phyloP scores from a whole-genome alignment of 2,329 filamentous ascomycete species.

The Ceratocystiopsis brevicomis region DNA sequence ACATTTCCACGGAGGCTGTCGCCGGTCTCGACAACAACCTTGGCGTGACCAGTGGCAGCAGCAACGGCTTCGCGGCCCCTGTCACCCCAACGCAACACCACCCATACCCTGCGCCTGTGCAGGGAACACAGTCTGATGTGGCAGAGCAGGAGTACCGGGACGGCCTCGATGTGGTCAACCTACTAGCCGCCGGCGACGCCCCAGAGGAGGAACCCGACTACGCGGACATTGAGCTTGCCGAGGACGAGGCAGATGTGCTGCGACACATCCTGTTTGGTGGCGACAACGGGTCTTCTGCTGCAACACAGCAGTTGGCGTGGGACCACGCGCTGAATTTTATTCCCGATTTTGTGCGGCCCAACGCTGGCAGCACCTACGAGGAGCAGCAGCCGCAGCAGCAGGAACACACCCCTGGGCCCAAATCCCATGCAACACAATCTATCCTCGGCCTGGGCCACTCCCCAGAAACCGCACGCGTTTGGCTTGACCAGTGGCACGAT shows the following conservation, averaged over 20 bases:
- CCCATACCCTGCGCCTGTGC: background rate
- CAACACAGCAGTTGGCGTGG: conserved; percentile 16
- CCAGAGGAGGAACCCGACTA: conserved; percentile 8
- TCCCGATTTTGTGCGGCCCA: conserved; percentile 21
- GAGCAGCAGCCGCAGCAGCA: background rate
- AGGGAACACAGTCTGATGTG: conserved; percentile 10
- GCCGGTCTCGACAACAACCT: background rate
- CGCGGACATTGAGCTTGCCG: conserved; percentile 10
- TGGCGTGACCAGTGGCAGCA: background rate
- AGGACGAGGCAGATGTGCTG: conserved; percentile 16
- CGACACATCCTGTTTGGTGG: conserved; percentile 20
- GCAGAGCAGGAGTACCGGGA: conserved; percentile 19
- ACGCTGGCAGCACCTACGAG: conserved; percentile 8
- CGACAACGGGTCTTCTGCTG: conserved; percentile 4
- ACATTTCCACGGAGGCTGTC: conserved; percentile 2
- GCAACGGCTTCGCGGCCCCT: no score
- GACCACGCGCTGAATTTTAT: conserved; percentile 31
- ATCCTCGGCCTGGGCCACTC: conserved; percentile 22
- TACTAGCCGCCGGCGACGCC: conserved; percentile 13
- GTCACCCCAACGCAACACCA: no score
- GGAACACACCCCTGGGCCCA: background rate
- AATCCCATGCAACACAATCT: conserved; percentile 3
- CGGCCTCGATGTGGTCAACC: conserved; percentile 20
- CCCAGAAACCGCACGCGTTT: conserved; percentile 21
- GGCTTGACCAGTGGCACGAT: conserved; percentile 36